A percentile compares a stretch with the other conserved stretches of the same genome.
Conservation (phyloP, 306 rosid species). For the Cicer pinnatifidum region DNA sequence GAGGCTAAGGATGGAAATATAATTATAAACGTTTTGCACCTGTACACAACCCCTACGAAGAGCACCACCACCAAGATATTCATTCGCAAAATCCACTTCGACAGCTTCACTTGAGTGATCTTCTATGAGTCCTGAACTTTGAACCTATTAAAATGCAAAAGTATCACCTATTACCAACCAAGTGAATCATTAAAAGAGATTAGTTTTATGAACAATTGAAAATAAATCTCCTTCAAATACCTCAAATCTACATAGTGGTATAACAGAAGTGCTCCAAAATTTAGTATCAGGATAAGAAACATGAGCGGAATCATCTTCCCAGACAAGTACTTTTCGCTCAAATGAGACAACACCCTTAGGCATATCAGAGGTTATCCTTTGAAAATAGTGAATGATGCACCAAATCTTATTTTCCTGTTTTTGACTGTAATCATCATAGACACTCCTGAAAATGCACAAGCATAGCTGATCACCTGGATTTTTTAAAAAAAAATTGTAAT, state of each 20-base stretch:
- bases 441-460: conserved; percentile 62
- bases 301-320: conserved; percentile 47
- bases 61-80: conserved; percentile 90
- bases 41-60: conserved; percentile 87
- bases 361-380: conserved; percentile 68
- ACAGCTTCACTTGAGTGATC: conserved; percentile 73
- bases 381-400: conserved; percentile 85
- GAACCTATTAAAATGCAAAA: conserved; percentile 58
- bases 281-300: conserved; percentile 62
- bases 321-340: conserved; percentile 88
- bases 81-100: conserved; percentile 95
- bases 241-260: conserved; percentile 80
- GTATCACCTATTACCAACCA: conserved; percentile 35
- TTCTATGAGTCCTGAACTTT: conserved; percentile 75
- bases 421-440: conserved; percentile 57
- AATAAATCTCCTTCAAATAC: conserved; percentile 45
- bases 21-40: conserved; percentile 52
- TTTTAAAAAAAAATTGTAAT: background rate
- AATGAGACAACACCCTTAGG: conserved; percentile 77
- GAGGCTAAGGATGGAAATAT: conserved; percentile 11
- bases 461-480: conserved; percentile 13
- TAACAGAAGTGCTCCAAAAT: conserved; percentile 73
- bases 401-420: conserved; percentile 80
- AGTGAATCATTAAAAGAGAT: conserved; percentile 10
- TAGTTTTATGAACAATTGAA: conserved; percentile 1